Conservation (phyloP, 2,329 filamentous ascomycete genomes). For the Cordyceps militaris region DNA sequence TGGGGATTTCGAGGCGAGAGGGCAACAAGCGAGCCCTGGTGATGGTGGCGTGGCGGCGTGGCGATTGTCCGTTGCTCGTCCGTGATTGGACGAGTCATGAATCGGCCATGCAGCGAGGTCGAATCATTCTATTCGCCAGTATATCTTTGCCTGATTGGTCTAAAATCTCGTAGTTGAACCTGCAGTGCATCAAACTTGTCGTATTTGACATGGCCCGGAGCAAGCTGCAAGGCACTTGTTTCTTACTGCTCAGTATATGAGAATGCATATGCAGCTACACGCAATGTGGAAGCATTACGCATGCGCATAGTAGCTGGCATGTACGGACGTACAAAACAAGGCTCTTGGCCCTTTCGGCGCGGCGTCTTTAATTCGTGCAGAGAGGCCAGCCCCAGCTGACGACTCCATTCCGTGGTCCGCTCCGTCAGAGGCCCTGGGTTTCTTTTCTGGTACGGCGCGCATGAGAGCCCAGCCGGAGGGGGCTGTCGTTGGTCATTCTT, state of each 20-base stretch:
- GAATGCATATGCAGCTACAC: neutral
- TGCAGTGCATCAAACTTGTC: neutral
- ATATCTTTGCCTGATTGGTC: neutral
- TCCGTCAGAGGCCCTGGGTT: neutral
- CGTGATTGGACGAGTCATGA: neutral
- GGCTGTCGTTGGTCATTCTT: neutral
- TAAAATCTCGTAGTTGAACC: neutral
- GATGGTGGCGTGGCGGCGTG: neutral
- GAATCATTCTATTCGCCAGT: neutral
- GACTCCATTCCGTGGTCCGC: too few relatives aligned
- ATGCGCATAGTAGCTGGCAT: neutral
- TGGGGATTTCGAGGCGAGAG: too few relatives aligned
- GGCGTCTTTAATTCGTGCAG: neutral
- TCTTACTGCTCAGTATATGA: neutral
- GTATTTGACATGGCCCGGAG: neutral
- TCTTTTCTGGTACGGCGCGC: neutral
- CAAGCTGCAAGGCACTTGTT: neutral
- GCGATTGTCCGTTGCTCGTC: neutral
- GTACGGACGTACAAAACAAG: neutral
- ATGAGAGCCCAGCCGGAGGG: neutral
- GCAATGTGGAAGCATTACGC: slow-evolving; percentile 3
- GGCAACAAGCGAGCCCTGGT: too few relatives aligned
- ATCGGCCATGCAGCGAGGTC: neutral
- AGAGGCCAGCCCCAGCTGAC: slow-evolving; percentile 8
- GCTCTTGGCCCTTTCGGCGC: neutral